Percentiles rank a stretch among this genome's conserved stretches.
These are phyloP conservation scores for Athelia sp. DNA, from an alignment of 1,284 basidiomycete genomes.

Conservation along the genomic window DNA sequence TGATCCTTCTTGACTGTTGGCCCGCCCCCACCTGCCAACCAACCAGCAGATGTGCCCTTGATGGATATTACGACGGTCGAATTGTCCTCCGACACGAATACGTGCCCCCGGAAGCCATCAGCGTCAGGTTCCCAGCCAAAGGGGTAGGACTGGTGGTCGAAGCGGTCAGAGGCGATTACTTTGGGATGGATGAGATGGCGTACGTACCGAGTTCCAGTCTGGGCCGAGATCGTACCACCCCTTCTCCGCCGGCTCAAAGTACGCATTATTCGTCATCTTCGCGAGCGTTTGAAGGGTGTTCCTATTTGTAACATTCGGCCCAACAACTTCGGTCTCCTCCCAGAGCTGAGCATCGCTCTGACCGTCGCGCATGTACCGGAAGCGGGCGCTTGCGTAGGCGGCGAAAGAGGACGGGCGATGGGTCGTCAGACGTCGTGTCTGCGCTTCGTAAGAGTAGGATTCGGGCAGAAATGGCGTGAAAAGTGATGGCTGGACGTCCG, in stretches of 20 bases:
- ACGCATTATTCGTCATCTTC: slow-evolving; percentile 89
- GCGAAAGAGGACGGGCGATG: slow-evolving; percentile 41
- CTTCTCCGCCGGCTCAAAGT: slow-evolving; percentile 47
- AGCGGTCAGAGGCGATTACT: slow-evolving; percentile 10
- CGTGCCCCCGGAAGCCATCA: slow-evolving; percentile 88
- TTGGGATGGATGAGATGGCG: slow-evolving; percentile 26
- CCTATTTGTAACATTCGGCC: slow-evolving; percentile 68
- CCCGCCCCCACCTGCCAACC: slow-evolving; percentile 69
- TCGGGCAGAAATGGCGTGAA: slow-evolving; percentile 15
- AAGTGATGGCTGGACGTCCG: slow-evolving; percentile 34
- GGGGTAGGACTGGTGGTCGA: slow-evolving; percentile 48
- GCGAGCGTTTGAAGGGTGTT: slow-evolving; percentile 76
- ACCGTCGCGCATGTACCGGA: slow-evolving; percentile 35
- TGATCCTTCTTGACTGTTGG: slow-evolving; percentile 68
- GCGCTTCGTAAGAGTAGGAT: slow-evolving; percentile 27
- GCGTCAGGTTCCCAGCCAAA: slow-evolving; percentile 85
- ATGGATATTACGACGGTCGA: slow-evolving; percentile 85
- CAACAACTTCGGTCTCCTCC: slow-evolving; percentile 48
- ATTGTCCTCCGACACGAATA: slow-evolving; percentile 79
- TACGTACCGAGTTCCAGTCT: slow-evolving; percentile 48
- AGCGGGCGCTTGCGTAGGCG: slow-evolving; percentile 43
- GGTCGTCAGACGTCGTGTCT: slow-evolving; percentile 29
- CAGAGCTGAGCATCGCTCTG: slow-evolving; percentile 39
- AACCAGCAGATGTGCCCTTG: slow-evolving; percentile 87
- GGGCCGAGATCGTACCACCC: slow-evolving; percentile 74